A percentile compares a stretch with the other conserved stretches of the same genome.
These are phyloP conservation scores for Pelomyxa schiedti DNA, from an alignment of 78 protist species.

Conservation along the genomic window DNA sequence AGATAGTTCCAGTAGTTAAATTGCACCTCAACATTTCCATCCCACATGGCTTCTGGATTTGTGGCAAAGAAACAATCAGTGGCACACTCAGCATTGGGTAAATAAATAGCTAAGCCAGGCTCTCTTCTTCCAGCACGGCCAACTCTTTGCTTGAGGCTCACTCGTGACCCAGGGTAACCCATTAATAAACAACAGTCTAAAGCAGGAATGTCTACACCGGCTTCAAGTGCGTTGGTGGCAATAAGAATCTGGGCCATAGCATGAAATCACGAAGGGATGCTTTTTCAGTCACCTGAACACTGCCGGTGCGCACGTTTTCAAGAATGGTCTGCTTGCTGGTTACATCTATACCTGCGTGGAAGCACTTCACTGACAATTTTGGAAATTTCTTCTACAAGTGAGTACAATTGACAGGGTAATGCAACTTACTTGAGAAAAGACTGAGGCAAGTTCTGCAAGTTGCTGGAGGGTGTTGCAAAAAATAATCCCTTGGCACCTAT, in stretches of 20 bases:
- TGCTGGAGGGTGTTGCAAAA: no score
- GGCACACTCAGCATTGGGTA: background rate
- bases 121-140: background rate
- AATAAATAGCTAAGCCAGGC: background rate
- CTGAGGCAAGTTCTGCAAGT: no score
- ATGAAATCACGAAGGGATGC: background rate
- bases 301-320: constrained; percentile 17
- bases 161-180: constrained; percentile 41
- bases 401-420: no score
- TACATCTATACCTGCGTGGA: constrained; percentile 9
- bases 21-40: no score
- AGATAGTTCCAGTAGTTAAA: no score
- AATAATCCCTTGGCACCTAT: no score
- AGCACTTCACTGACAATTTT: constrained; percentile 18
- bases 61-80: no score
- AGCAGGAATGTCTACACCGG: constrained; percentile 48
- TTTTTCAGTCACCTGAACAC: background rate
- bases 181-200: constrained; percentile 44
- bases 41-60: no score
- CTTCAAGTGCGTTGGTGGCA: constrained; percentile 53
- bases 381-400: background rate
- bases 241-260: constrained; percentile 6
- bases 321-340: constrained; percentile 14
- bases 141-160: background rate
- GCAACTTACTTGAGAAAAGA: no score